Evolutionary conservation across 768 basidiomycete species (phyloP).

Genomic region (Boletellus sp.): DNA sequence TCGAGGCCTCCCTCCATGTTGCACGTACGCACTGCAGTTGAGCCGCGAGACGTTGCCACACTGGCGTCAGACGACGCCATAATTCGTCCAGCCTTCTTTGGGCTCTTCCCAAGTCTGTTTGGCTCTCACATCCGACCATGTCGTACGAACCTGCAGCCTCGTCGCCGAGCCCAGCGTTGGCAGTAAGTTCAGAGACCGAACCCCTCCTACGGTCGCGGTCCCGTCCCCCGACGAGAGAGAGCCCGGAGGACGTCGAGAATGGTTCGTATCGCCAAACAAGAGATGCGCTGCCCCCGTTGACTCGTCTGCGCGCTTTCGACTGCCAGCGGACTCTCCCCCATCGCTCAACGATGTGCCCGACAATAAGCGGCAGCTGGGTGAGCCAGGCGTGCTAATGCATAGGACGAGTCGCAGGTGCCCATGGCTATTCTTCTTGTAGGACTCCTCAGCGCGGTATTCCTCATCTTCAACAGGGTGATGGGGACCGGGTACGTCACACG

Average conservation of each 20-base stretch:
- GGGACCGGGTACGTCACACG: conserved; percentile 55
- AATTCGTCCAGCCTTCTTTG: no score
- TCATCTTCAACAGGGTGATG: conserved; percentile 75
- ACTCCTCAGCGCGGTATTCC: conserved; percentile 49
- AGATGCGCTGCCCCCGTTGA: not conserved
- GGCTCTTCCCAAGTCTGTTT: no score
- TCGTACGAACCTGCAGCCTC: not conserved
- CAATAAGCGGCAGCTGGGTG: conserved; percentile 50
- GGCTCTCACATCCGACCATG: conserved; percentile 1
- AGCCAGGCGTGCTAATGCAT: conserved; percentile 8
- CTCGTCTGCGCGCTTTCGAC: not conserved
- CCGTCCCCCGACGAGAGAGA: not conserved
- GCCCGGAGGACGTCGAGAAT: conserved; percentile 2
- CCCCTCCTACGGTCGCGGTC: conserved; percentile 15
- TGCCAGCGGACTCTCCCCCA: conserved; percentile 1
- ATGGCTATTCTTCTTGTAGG: conserved; percentile 8
- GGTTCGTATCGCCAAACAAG: conserved; percentile 8
- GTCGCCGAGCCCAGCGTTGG: not conserved
- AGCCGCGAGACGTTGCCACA: no score
- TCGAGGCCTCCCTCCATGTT: no score
- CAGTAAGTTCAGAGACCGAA: conserved; percentile 16
- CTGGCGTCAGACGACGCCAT: no score
- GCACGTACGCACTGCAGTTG: no score
- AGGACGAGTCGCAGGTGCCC: not conserved
- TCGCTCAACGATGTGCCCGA: conserved; percentile 46